These are phyloP conservation scores for Coprinopsis sp. DNA, from an alignment of 768 basidiomycete genomes.

Conservation along the genomic window DNA sequence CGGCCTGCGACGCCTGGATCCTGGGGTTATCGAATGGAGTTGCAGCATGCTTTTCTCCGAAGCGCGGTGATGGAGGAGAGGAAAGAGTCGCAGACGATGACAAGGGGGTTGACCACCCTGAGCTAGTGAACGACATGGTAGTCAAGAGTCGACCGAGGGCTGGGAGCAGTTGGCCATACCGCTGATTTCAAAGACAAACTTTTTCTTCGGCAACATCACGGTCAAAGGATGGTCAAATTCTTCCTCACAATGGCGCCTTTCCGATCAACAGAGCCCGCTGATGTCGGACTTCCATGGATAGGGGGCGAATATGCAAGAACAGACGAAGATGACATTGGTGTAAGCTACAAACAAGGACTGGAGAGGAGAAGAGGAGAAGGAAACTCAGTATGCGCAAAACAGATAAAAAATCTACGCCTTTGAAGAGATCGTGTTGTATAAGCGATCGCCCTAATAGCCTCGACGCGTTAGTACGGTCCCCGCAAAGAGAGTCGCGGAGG, in stretches of 20 bases:
- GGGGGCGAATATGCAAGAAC: too few species aligned
- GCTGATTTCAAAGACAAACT: too few species aligned
- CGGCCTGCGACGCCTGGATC: constrained; percentile 52
- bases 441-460: constrained; percentile 1
- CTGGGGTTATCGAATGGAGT: constrained; percentile 38
- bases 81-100: constrained; percentile 38
- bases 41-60: constrained; percentile 20
- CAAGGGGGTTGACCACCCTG: constrained; percentile 36
- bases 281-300: too few species aligned
- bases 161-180: too few species aligned
- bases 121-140: constrained; percentile 20
- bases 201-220: constrained; percentile 11
- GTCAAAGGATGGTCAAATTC: constrained; percentile 29
- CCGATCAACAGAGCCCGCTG: too few species aligned
- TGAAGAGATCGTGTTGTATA: constrained; percentile 7
- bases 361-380: too few species aligned
- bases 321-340: too few species aligned
- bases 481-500: neutral
- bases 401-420: too few species aligned
- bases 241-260: constrained; percentile 43
- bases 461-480: neutral
- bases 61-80: constrained; percentile 31
- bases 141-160: constrained; percentile 6
- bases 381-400: too few species aligned
- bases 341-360: too few species aligned